A percentile compares a stretch with the other conserved stretches of the same genome.
Conservation (phyloP, 2,329 filamentous ascomycete species). For the Apiospora kogelbergensis region DNA sequence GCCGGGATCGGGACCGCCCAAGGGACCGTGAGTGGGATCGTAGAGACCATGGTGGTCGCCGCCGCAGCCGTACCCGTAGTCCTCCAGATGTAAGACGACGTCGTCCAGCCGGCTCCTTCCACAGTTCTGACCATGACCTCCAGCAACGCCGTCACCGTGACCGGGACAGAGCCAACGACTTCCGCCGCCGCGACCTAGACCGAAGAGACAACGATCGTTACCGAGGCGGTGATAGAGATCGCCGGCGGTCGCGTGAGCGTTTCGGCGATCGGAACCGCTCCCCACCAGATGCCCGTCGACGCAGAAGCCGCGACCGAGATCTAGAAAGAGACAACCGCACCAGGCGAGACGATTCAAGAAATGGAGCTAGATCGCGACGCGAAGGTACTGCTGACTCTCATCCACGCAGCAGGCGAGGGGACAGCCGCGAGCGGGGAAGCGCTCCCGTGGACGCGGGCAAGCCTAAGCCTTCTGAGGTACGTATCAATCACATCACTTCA, state of each 20-base stretch:
- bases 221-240: conserved; percentile 55
- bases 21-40: conserved; percentile 46
- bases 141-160: conserved; percentile 59
- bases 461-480: conserved; percentile 57
- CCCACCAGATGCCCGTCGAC: conserved; percentile 53
- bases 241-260: conserved; percentile 63
- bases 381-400: conserved; percentile 73
- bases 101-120: conserved; percentile 18
- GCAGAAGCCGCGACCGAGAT: conserved; percentile 60
- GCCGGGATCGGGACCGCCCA: conserved; percentile 50
- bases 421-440: conserved; percentile 56
- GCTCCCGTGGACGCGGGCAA: conserved; percentile 48
- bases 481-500: conserved; percentile 22
- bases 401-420: conserved; percentile 64
- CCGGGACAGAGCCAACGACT: conserved; percentile 53
- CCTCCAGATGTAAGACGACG: conserved; percentile 55
- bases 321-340: conserved; percentile 60
- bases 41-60: conserved; percentile 50
- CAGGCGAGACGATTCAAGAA: conserved; percentile 73
- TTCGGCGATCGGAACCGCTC: conserved; percentile 44
- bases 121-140: conserved; percentile 39
- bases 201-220: conserved; percentile 64
- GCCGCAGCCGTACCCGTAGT: conserved; percentile 62
- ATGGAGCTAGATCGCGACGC: conserved; percentile 61
- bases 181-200: conserved; percentile 67